phyloP scores from a whole-genome alignment of 192 early-diverging fungal species.

The Coemansia sp. region DNA sequence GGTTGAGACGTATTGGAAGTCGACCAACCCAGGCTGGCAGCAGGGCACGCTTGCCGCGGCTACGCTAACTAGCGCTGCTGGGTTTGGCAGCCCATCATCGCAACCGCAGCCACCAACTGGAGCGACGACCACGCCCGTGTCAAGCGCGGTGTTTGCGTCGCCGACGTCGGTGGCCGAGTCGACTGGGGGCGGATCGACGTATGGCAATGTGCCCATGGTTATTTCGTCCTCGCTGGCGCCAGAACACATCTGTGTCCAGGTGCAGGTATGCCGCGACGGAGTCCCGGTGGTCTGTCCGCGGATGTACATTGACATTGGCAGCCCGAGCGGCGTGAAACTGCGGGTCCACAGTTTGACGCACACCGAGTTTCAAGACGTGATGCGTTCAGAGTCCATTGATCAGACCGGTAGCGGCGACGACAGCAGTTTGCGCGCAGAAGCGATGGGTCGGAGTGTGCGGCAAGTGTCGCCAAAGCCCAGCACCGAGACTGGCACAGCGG shows the following conservation, averaged over 20 bases:
- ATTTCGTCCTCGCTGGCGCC: conserved; percentile 66
- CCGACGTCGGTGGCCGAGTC: conserved; percentile 31
- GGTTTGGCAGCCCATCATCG: conserved; percentile 14
- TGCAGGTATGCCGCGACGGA: conserved; percentile 85
- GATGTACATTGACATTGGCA: conserved; percentile 35
- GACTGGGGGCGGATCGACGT: conserved; percentile 10
- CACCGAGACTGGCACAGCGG: conserved; percentile 13
- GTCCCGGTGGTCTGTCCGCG: conserved; percentile 81
- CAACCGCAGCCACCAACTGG: conserved; percentile 10
- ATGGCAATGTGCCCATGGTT: conserved; percentile 20
- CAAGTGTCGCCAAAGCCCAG: conserved; percentile 8
- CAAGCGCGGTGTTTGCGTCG: conserved; percentile 25
- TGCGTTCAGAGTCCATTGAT: background rate
- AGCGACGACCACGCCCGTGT: conserved; percentile 20
- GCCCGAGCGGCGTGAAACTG: conserved; percentile 25
- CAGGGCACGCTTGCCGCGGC: conserved; percentile 6
- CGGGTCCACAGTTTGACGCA: conserved; percentile 46
- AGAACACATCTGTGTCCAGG: conserved; percentile 84
- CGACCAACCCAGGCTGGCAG: conserved; percentile 65
- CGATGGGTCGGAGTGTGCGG: background rate
- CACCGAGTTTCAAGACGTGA: conserved; percentile 45
- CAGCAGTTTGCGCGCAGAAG: background rate
- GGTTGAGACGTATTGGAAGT: conserved; percentile 99
- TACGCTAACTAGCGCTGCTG: background rate
- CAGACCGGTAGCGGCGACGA: background rate